Base-by-base conservation (phyloP, 2,329 filamentous ascomycete species). In the Trichoderma atroviride region DNA sequence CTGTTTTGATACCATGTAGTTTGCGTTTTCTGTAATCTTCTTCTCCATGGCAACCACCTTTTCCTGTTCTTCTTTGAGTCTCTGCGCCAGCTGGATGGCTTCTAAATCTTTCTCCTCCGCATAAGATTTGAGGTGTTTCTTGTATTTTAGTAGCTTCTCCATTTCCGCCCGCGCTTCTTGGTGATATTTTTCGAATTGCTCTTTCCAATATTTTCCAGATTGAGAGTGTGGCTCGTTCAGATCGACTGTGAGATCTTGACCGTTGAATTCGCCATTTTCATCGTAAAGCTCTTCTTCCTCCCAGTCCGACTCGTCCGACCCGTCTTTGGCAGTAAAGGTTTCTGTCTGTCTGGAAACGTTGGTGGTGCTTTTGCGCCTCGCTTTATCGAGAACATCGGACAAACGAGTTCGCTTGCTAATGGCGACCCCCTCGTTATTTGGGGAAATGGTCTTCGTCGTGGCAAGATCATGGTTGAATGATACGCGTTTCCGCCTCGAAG, bases 131-230 rank as follows among this genome's bases (percentile, higher is more conserved):
- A 92, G 91, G 71, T 93, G 83, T 76, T 92, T 88, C 82, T 94
- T 93, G 83, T 94, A 94, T 76, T 88, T 88, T 76, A 94, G 86
- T 75, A 95, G 83, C 81, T 91, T 92, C 81, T 89, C 89, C 84
- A 94, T 90, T 78, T 94, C 91, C 55, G 84, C 85, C 77, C 88
- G 88, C 72, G 91, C 92, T 71, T 91, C 90, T 56, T 88, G 84
- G 60, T 92, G 89, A 75, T 94, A 95, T 67, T 85, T 86, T 73
- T 92, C 86, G 74, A 92, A 94, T 75, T 93, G 88, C 29, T 87
- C 85, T 79, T 94, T 94, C 92, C 92, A 95, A 79, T 92, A 94
- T 74, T 87, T 89, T 7, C 91, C 92, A 4, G 91, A 93, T 70
- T 91, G 87, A 2, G 91, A 93, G 72, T 89, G 87, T 7, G 92